Conservation (phyloP, 345 rosid species). For the Sonneratia alba region DNA sequence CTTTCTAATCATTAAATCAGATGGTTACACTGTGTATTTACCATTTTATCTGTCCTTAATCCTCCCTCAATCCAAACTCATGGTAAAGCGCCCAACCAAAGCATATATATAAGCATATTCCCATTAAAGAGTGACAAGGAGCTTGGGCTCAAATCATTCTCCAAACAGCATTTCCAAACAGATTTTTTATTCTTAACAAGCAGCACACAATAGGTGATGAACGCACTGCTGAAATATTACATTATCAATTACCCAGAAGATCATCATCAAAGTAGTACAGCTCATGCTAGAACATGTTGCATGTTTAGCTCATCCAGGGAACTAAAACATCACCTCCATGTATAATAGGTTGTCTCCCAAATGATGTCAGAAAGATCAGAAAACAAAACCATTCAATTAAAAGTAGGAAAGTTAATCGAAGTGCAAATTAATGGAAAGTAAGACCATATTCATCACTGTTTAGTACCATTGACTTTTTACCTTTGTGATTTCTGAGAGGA, state of each 20-base stretch:
- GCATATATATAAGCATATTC: too few species aligned
- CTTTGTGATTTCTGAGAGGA: slow-evolving; percentile 60
- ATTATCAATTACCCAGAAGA: not conserved
- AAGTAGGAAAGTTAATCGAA: not conserved
- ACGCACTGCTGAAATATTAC: not conserved
- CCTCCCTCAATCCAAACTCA: too few species aligned
- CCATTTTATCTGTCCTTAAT: too few species aligned
- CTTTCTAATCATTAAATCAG: too few species aligned
- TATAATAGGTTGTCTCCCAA: not conserved
- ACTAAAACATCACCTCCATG: not conserved
- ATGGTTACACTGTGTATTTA: too few species aligned
- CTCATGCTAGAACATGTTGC: not conserved
- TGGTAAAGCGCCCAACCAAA: too few species aligned
- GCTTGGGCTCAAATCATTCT: too few species aligned
- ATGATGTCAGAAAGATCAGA: not conserved
- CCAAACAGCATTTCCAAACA: not conserved
- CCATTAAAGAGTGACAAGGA: too few species aligned
- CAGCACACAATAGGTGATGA: too few species aligned
- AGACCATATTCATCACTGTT: not conserved
- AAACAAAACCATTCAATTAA: not conserved
- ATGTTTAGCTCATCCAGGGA: not conserved
- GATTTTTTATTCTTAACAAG: not conserved
- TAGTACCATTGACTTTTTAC: slow-evolving; percentile 17
- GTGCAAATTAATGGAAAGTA: not conserved
- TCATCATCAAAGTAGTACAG: not conserved